A percentile compares a stretch with the other conserved stretches of the same genome.
Evolutionary conservation across 2,329 filamentous ascomycete genomes (phyloP).

Genomic region (Madurella mycetomatis): DNA sequence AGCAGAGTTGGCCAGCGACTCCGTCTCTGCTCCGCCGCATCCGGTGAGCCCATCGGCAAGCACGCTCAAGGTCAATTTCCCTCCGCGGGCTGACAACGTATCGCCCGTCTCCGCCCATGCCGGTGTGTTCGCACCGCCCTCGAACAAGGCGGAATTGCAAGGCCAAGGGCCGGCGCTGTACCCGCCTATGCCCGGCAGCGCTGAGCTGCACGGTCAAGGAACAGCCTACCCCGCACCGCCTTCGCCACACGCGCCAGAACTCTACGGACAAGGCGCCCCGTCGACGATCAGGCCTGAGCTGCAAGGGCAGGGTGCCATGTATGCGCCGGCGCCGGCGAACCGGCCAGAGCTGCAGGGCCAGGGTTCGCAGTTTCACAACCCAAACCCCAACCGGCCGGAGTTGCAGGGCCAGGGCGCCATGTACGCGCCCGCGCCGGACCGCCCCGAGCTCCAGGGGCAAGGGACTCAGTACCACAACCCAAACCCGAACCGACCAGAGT

Average conservation of each 20-base stretch:
- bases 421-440: not conserved
- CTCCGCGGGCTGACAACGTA: constrained; percentile 23
- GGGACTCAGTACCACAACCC: constrained; percentile 15
- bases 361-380: not conserved
- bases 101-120: constrained; percentile 28
- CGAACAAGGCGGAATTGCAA: constrained; percentile 27
- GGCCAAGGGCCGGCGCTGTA: constrained; percentile 16
- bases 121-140: constrained; percentile 9
- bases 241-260: constrained; percentile 11
- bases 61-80: constrained; percentile 21
- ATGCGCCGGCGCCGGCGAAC: constrained; percentile 1
- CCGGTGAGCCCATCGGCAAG: constrained; percentile 31
- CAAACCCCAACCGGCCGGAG: constrained; percentile 14
- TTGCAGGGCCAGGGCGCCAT: constrained; percentile 14
- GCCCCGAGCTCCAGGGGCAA: constrained; percentile 22
- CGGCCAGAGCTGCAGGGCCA: constrained; percentile 19
- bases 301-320: constrained; percentile 13
- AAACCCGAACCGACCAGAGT: constrained; percentile 15
- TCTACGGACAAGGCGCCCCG: constrained; percentile 16
- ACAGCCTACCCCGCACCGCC: constrained; percentile 16
- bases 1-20: constrained; percentile 20
- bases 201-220: constrained; percentile 24
- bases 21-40: constrained; percentile 16
- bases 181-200: constrained; percentile 7
- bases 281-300: constrained; percentile 17